These are phyloP conservation scores for Lactarius deliciosus DNA, from an alignment of 768 basidiomycete species.

Conservation along the genomic window DNA sequence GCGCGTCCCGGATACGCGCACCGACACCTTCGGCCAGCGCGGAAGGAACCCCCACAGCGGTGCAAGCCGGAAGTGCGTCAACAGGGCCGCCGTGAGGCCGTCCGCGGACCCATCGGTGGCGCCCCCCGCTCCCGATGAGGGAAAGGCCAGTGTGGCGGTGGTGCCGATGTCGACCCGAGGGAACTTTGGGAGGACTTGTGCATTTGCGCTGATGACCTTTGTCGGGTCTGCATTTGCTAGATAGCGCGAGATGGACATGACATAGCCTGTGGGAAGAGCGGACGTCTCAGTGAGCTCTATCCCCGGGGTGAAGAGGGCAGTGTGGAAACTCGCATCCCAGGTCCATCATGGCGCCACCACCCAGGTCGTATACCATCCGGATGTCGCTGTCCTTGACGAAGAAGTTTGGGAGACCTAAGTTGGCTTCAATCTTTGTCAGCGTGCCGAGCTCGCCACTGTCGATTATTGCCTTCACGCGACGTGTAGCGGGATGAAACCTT, in stretches of 20 bases:
- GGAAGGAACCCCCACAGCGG: constrained; percentile 33
- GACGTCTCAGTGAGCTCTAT: background rate
- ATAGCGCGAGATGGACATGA: constrained; percentile 32
- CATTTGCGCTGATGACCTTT: constrained; percentile 23
- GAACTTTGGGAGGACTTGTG: constrained; percentile 15
- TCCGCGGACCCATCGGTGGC: background rate
- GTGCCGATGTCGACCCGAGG: constrained; percentile 33
- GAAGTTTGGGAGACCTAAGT: constrained; percentile 41
- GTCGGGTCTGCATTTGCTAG: constrained; percentile 22
- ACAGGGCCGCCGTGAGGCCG: constrained; percentile 23
- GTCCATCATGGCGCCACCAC: constrained; percentile 64
- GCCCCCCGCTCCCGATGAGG: constrained; percentile 8
- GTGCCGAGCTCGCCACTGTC: constrained; percentile 55
- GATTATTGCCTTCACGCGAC: constrained; percentile 52
- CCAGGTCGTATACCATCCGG: constrained; percentile 51
- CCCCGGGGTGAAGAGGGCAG: no score
- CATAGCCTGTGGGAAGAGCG: constrained; percentile 37
- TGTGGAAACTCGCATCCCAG: constrained; percentile 46
- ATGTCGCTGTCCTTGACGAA: constrained; percentile 44
- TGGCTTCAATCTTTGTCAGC: constrained; percentile 45
- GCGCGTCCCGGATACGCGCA: constrained; percentile 37
- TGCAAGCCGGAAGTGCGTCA: constrained; percentile 22
- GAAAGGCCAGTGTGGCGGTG: constrained; percentile 33
- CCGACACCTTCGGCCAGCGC: constrained; percentile 31
- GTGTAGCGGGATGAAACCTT: constrained; percentile 63